Evolutionary conservation across 2,329 filamentous ascomycete species (phyloP).

Genomic region (Aureobasidium pullulans): DNA sequence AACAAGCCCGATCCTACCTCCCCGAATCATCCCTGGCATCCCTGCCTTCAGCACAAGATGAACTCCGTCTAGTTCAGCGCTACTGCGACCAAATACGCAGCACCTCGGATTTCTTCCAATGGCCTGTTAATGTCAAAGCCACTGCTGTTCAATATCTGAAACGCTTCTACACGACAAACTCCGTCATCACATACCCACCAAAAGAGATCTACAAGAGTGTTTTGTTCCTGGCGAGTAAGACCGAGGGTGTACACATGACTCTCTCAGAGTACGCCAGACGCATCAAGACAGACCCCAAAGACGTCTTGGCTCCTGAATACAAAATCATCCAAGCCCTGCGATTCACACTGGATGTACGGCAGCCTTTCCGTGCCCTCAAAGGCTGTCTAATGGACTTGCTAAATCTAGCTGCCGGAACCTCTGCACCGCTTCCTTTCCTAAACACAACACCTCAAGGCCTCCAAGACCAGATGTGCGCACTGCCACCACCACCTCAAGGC

Average conservation of each 20-base stretch:
- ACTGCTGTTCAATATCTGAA: conserved; percentile 86
- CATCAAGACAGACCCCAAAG: conserved; percentile 59
- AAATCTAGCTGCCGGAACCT: conserved; percentile 56
- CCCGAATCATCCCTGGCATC: conserved; percentile 16
- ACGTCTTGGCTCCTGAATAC: conserved; percentile 86
- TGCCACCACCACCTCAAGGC: conserved; percentile 18
- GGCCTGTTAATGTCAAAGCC: conserved; percentile 56
- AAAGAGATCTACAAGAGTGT: conserved; percentile 82
- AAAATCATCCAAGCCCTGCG: conserved; percentile 84
- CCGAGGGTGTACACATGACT: conserved; percentile 73
- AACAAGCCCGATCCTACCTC: conserved; percentile 55
- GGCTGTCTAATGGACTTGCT: conserved; percentile 78
- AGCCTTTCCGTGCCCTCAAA: conserved; percentile 82
- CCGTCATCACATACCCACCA: conserved; percentile 91
- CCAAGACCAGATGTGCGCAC: conserved; percentile 24
- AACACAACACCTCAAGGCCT: conserved; percentile 20
- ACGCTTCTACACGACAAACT: conserved; percentile 93
- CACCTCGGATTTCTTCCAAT: conserved; percentile 52
- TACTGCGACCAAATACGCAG: conserved; percentile 51
- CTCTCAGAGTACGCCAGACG: conserved; percentile 50
- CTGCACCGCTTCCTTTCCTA: conserved; percentile 22
- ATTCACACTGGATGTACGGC: conserved; percentile 88
- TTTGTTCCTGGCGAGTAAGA: conserved; percentile 89
- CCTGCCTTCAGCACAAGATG: conserved; percentile 68
- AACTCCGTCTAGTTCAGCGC: conserved; percentile 71